Base-by-base conservation (phyloP, 192 early-diverging fungal species). In the Coemansia sp. region DNA sequence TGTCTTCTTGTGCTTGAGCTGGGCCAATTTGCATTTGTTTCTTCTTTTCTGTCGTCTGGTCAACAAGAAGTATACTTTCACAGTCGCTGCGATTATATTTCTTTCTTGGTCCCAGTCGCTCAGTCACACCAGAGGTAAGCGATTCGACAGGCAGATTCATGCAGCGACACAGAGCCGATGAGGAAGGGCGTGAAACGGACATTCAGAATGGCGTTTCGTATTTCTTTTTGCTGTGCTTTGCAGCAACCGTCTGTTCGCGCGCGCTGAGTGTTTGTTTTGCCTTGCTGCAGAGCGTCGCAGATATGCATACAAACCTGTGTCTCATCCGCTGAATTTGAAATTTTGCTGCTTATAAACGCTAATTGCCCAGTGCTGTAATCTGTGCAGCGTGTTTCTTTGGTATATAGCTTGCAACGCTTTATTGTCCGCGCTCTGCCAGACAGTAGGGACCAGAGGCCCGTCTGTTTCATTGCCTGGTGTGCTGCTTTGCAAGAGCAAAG, bases 1-100 rank as follows among this genome's bases (percentile, higher is more conserved):
- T 27, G 23, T 15, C 52, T 54, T 54, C 45, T 48, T 48, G 45
- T 17, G 15, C 45, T 24, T 22, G 52, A 24, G 52, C 23, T n/a
- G 52, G 52, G 52, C 50, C 23, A 54, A 29, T 54, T 25, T 54
- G 52, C 52, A 54, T 54, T 52, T 54, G 11, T 54, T 54, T 54
- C 24, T 54, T n/a, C 27, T 27, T 21, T 27, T n/a, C 27, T 54
- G 52, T 54, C 27, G 24, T 27, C 27, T 29, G 52, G 24, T 23
- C 52, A 27, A n/a, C 23, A 29, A 54, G 52, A 29, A 25, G 52
- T 4, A 29, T 27, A 14, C 22, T 27, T n/a, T 54, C 12, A 48
- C 17, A 41, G 39, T 27, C 15, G 10, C 27, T 24, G 52, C 52
- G 52, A 11, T 27, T 54, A 2, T 29, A n/a, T 3, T 54, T 17